Percentiles rank a stretch among this genome's conserved stretches.
Conservation (phyloP, 352 stramenopile genomes). For the Phytophthora hibernalis region DNA sequence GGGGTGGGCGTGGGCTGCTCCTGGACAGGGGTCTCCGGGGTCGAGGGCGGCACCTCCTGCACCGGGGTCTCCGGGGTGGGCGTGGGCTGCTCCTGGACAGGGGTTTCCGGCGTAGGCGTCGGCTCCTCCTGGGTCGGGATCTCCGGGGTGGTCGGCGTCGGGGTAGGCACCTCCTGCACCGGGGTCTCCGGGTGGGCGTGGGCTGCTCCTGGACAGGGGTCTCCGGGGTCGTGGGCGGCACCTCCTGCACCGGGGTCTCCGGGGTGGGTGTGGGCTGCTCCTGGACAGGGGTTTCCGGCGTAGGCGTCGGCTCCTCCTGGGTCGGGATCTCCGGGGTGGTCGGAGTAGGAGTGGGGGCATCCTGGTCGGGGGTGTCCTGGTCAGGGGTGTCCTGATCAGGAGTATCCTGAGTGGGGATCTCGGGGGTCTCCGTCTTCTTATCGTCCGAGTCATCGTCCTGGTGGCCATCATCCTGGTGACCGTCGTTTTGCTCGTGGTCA, state of each 20-base stretch:
- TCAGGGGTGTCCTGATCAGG: constrained; percentile 1
- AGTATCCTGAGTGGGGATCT: not conserved
- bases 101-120: not conserved
- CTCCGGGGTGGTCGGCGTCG: not conserved
- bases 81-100: not conserved
- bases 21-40: not conserved
- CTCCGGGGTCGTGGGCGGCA: not conserved
- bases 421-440: not conserved
- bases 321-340: not conserved
- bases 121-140: not conserved
- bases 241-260: not conserved
- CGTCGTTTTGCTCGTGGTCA: constrained; percentile 4
- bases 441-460: constrained; percentile 3
- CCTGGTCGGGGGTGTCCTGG: constrained; percentile 6
- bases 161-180: not conserved
- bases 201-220: not conserved
- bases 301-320: not conserved
- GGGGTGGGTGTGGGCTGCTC: not conserved
- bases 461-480: constrained; percentile 1
- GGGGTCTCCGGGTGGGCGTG: constrained; percentile 3
- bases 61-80: not conserved
- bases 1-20: not conserved
- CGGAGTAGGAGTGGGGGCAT: not conserved
- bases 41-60: not conserved
- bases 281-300: not conserved